phyloP scores from a whole-genome alignment of 73 alveolate genomes.

The Strombidium stylifer region DNA sequence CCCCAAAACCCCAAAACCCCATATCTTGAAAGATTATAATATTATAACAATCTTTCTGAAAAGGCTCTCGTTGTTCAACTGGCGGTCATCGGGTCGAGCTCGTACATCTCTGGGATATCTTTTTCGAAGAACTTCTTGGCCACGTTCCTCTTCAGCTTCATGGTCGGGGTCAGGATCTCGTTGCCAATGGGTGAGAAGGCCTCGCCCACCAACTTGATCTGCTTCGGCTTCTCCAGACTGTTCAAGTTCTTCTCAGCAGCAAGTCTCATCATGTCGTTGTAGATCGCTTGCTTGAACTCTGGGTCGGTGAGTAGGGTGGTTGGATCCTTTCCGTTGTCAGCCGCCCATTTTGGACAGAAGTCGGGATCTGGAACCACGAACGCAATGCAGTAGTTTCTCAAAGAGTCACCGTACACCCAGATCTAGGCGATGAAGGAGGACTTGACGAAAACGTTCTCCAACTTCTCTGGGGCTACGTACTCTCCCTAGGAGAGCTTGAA shows the following conservation, averaged over 20 bases:
- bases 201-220: constrained; percentile 64
- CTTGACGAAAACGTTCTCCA: constrained; percentile 78
- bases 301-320: not conserved
- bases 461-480: constrained; percentile 97
- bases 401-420: constrained; percentile 93
- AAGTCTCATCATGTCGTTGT: not conserved
- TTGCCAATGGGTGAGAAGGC: constrained; percentile 63
- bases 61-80: no score
- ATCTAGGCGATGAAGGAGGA: constrained; percentile 72
- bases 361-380: constrained; percentile 81
- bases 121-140: constrained; percentile 70
- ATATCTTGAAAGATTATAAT: no score
- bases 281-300: not conserved
- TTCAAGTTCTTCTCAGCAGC: constrained; percentile 17
- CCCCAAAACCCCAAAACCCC: no score
- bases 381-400: constrained; percentile 68
- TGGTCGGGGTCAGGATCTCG: constrained; percentile 83
- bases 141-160: constrained; percentile 83
- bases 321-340: not conserved
- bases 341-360: constrained; percentile 64
- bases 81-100: no score
- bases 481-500: constrained; percentile 97
- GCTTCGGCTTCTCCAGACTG: constrained; percentile 84
- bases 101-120: constrained; percentile 65
- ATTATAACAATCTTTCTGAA: no score